Evolutionary conservation across 2,329 filamentous ascomycete species (phyloP).

Genomic region (Nemania sp.): DNA sequence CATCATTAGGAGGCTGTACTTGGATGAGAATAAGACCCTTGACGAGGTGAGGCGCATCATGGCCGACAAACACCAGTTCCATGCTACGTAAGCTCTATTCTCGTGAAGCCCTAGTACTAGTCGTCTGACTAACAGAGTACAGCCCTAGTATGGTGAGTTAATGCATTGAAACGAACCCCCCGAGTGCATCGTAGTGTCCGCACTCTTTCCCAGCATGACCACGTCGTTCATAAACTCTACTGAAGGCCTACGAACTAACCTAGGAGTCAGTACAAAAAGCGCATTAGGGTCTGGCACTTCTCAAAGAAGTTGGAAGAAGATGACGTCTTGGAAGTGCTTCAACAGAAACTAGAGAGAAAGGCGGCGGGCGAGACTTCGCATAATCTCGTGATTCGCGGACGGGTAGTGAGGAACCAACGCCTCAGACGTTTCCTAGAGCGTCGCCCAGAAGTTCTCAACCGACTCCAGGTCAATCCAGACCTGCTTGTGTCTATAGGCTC

Average conservation of each 20-base stretch:
- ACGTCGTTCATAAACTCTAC: neutral
- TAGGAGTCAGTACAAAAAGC: constrained; percentile 44
- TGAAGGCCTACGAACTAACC: constrained; percentile 33
- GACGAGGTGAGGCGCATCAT: constrained; percentile 49
- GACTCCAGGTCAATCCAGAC: constrained; percentile 15
- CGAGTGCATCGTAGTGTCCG: constrained; percentile 14
- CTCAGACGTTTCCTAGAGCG: constrained; percentile 48
- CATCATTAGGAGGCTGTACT: constrained; percentile 46
- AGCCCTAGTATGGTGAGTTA: constrained; percentile 45
- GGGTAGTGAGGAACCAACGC: constrained; percentile 46
- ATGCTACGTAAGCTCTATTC: constrained; percentile 44
- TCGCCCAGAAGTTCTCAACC: constrained; percentile 38
- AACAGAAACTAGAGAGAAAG: constrained; percentile 45
- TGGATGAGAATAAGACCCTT: constrained; percentile 48
- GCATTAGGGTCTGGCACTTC: constrained; percentile 49
- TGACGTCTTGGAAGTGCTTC: constrained; percentile 47
- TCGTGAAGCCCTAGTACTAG: constrained; percentile 6
- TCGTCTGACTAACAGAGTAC: constrained; percentile 19
- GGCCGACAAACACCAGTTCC: constrained; percentile 44
- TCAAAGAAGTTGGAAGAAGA: constrained; percentile 50
- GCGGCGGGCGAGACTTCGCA: constrained; percentile 40
- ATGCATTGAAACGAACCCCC: constrained; percentile 11
- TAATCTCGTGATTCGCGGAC: constrained; percentile 46
- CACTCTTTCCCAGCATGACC: constrained; percentile 10
- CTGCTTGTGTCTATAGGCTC: constrained; percentile 6